Base-by-base conservation (phyloP, 768 basidiomycete genomes). In the Termitomyces sp. region DNA sequence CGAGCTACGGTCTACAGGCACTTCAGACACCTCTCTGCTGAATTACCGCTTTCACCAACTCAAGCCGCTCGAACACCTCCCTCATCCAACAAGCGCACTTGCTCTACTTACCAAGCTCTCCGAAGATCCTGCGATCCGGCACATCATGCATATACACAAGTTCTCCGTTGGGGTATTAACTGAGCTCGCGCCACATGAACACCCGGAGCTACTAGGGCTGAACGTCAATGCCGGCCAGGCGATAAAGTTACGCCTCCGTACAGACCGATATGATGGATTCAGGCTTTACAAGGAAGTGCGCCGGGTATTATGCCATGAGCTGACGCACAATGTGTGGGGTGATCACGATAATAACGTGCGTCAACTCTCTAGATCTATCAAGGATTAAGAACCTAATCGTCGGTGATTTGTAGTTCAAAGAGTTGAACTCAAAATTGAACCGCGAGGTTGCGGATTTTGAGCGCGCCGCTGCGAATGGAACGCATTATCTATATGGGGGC, bases 111-210 rank as follows among this genome's bases (percentile, higher is more conserved):
- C 71, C 11, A 81, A 77, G 49, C 74, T 91, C 3, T 75, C 89
- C 9, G 73, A 80, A n/a, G 89, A 92, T 63, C 82, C 84, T 5
- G 88, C 86, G 0, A 86, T 90, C 46, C 72, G 68, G 21, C 82
- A 88, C 65, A 67, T 91, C 55, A 90, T 91, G 89, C 79, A 77
- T 59, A 75, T 74, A 58, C 88, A 91, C 68, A 67, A 81, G 57
- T 84, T 89, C 61, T 75, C 82, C 0, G 87, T 91, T 5, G 84
- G 84, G 0, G 58, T 86, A 3, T 73, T 91, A 43, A 90, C 88
- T 1, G 89, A 91, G 68, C 80, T 91, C 17, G 88, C 88, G 16
- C 89, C 89, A 0, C 88, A 88, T 56, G 88, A 90, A 64, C 78
- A 86, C 56, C 88, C 88, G 0, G 72, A 81, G 28, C 68, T 91